Conservation (phyloP, 768 basidiomycete species). For the Boletellus sp. region DNA sequence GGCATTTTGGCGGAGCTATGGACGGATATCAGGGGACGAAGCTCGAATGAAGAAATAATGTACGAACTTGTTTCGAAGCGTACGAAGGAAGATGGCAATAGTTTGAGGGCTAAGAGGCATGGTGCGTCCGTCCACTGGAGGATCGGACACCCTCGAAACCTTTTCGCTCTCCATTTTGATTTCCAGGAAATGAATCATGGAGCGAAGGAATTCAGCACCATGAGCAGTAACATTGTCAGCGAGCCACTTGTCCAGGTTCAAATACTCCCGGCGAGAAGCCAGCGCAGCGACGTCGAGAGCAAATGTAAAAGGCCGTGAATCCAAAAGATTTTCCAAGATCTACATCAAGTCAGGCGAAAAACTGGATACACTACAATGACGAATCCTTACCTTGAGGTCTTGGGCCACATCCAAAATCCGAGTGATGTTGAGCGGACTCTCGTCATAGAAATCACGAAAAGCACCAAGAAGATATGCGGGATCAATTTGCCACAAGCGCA, state of each 20-base stretch:
- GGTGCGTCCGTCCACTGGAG: slow-evolving; percentile 71
- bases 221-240: slow-evolving; percentile 80
- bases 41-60: not conserved
- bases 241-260: slow-evolving; percentile 97
- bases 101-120: slow-evolving; percentile 86
- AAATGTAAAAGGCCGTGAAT: slow-evolving; percentile 84
- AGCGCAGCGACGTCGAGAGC: slow-evolving; percentile 92
- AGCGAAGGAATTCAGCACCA: slow-evolving; percentile 81
- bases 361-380: not conserved
- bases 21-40: not conserved
- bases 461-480: slow-evolving; percentile 82
- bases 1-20: slow-evolving; percentile 70
- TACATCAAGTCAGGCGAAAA: slow-evolving; percentile 27
- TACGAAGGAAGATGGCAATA: slow-evolving; percentile 88
- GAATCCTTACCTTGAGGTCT: slow-evolving; percentile 73
- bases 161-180: slow-evolving; percentile 93
- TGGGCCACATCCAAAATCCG: slow-evolving; percentile 93
- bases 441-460: slow-evolving; percentile 88
- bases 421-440: slow-evolving; percentile 89
- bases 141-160: slow-evolving; percentile 68
- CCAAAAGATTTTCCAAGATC: slow-evolving; percentile 91
- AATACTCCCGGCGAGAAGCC: slow-evolving; percentile 87
- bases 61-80: slow-evolving; percentile 77
- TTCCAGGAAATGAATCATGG: slow-evolving; percentile 85
- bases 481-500: slow-evolving; percentile 92